Evolutionary conservation across 176 grass and related monocot genomes (phyloP).

Genomic region (Alloteropsis semialata): DNA sequence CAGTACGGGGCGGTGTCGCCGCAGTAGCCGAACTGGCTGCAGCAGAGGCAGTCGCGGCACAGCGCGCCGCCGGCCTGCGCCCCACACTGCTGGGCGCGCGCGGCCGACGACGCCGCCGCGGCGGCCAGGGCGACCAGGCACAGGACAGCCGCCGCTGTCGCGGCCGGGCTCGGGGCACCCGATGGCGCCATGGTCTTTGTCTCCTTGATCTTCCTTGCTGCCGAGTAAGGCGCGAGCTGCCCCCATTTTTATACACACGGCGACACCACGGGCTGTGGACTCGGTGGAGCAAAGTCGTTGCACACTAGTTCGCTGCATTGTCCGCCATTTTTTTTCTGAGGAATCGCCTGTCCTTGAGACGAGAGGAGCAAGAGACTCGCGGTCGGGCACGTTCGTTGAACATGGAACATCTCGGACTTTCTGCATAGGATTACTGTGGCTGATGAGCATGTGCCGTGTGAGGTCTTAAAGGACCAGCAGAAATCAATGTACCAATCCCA

Average conservation of each 20-base stretch:
- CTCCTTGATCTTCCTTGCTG: neutral
- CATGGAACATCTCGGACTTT: neutral
- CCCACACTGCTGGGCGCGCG: slow-evolving; percentile 26
- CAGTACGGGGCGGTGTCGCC: neutral
- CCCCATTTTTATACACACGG: neutral
- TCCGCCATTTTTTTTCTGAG: neutral
- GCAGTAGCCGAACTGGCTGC: slow-evolving; percentile 27
- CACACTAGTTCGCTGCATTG: neutral
- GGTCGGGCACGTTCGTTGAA: neutral
- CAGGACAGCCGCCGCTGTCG: neutral
- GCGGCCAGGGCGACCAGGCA: neutral
- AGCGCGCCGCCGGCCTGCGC: slow-evolving; percentile 17
- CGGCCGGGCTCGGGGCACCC: neutral
- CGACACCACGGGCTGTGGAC: too few relatives aligned
- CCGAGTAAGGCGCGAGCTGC: neutral
- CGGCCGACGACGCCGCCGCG: neutral
- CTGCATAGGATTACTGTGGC: neutral
- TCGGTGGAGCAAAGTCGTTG: neutral
- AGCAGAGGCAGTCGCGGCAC: slow-evolving; percentile 33
- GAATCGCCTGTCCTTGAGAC: neutral
- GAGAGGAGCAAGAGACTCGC: neutral
- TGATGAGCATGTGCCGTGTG: neutral
- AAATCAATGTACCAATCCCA: neutral
- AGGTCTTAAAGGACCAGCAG: neutral
- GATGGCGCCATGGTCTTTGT: neutral